Conservation (phyloP, 2,329 filamentous ascomycete genomes). For the Pseudogymnoascus sp. region DNA sequence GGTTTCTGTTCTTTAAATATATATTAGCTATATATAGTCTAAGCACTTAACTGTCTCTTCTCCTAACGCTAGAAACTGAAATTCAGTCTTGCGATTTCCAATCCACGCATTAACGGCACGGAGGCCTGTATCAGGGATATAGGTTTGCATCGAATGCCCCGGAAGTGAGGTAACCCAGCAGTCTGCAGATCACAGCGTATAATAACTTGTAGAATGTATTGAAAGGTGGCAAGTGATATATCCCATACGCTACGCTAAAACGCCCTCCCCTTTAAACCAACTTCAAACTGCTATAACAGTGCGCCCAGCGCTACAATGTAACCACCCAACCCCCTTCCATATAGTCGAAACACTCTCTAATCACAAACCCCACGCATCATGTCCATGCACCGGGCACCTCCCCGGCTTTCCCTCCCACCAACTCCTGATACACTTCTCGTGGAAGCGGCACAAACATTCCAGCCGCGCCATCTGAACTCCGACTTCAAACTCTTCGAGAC, state of each 20-base stretch:
- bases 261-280: background rate
- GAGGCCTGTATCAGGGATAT: background rate
- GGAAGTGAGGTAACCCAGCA: background rate
- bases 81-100: background rate
- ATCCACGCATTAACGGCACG: background rate
- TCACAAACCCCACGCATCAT: constrained; percentile 24
- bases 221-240: constrained; percentile 1
- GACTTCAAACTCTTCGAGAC: constrained; percentile 56
- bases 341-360: background rate
- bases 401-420: constrained; percentile 58
- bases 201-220: background rate
- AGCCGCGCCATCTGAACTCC: constrained; percentile 56
- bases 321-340: background rate
- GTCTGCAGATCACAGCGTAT: background rate
- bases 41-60: background rate
- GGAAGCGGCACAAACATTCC: constrained; percentile 59
- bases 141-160: background rate
- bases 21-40: background rate
- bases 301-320: background rate
- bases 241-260: background rate
- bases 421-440: constrained; percentile 49
- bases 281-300: background rate
- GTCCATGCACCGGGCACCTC: constrained; percentile 57
- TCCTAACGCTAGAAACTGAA: background rate
- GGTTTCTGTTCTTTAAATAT: background rate